A percentile compares a stretch with the other conserved stretches of the same genome.
Evolutionary conservation across 2,329 filamentous ascomycete genomes (phyloP).

Genomic region (Epichloe sp.): DNA sequence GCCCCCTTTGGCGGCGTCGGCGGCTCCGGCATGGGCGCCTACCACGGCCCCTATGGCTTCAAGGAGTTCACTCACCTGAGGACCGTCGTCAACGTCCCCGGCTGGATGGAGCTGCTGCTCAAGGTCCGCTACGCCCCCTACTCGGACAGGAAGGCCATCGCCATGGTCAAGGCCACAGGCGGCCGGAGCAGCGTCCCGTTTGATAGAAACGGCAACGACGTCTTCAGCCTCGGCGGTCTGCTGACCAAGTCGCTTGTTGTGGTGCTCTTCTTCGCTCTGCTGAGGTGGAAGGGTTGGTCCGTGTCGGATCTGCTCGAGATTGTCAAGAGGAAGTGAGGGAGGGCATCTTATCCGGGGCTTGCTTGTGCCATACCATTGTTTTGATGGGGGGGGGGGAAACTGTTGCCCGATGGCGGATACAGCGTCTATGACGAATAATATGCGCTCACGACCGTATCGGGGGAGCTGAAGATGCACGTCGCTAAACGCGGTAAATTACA

Average conservation of each 20-base stretch:
- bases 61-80: slow-evolving; percentile 19
- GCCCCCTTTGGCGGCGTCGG: slow-evolving; percentile 35
- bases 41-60: slow-evolving; percentile 30
- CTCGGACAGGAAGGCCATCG: slow-evolving; percentile 8
- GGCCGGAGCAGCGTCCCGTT: slow-evolving; percentile 4
- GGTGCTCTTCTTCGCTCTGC: slow-evolving; percentile 1
- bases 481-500: no score
- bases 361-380: neutral
- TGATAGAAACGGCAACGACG: slow-evolving; percentile 5
- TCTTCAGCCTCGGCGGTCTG: neutral
- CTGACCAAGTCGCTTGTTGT: slow-evolving; percentile 5
- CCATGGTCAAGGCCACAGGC: slow-evolving; percentile 3
- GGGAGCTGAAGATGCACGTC: no score
- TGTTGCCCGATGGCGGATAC: no score
- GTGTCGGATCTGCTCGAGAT: neutral
- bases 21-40: slow-evolving; percentile 27
- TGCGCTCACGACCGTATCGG: no score
- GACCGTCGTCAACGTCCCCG: slow-evolving; percentile 7
- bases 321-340: neutral
- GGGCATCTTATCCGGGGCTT: neutral
- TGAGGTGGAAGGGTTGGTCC: slow-evolving; percentile 6
- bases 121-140: slow-evolving; percentile 12
- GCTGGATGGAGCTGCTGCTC: slow-evolving; percentile 9
- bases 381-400: no score
- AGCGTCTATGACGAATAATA: no score